These are phyloP conservation scores for Potentilla sterilis DNA, from an alignment of 306 rosid genomes.

Conservation along the genomic window DNA sequence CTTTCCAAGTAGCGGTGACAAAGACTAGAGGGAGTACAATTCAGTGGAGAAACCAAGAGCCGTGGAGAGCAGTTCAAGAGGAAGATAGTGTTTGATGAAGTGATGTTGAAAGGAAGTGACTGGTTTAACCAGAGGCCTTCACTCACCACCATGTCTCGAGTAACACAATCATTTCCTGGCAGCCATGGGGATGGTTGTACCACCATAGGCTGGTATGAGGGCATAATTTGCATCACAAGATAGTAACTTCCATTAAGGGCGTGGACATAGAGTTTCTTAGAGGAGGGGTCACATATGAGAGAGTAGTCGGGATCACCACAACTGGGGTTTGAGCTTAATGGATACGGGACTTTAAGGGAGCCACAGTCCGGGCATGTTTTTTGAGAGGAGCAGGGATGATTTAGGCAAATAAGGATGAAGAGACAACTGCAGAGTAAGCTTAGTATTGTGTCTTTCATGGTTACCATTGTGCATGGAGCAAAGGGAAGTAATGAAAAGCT, in stretches of 20 bases:
- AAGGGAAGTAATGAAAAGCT: conserved; percentile 29
- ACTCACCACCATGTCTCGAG: conserved; percentile 71
- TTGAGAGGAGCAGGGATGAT: conserved; percentile 43
- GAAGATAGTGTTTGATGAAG: conserved; percentile 83
- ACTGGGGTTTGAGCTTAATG: conserved; percentile 62
- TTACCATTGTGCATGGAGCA: conserved; percentile 41
- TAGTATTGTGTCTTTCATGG: conserved; percentile 33
- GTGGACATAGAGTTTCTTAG: conserved; percentile 51
- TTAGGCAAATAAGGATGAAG: conserved; percentile 41
- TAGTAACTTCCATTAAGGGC: conserved; percentile 76
- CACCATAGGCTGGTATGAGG: conserved; percentile 58
- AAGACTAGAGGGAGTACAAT: conserved; percentile 79
- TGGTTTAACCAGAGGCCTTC: conserved; percentile 86
- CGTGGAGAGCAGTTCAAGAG: conserved; percentile 85
- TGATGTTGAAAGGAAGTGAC: conserved; percentile 79
- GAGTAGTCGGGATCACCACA: conserved; percentile 70
- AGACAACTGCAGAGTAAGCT: conserved; percentile 28
- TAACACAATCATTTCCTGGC: conserved; percentile 50
- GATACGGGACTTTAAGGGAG: conserved; percentile 64
- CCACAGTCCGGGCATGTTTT: conserved; percentile 85
- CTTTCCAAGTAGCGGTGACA: conserved; percentile 73
- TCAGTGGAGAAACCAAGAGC: conserved; percentile 82
- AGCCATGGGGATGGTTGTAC: conserved; percentile 78
- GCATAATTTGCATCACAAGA: conserved; percentile 43
- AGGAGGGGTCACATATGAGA: conserved; percentile 60